These are phyloP conservation scores for Discostella stelligeroides DNA, from an alignment of 108 stramenopile genomes.

Conservation along the genomic window DNA sequence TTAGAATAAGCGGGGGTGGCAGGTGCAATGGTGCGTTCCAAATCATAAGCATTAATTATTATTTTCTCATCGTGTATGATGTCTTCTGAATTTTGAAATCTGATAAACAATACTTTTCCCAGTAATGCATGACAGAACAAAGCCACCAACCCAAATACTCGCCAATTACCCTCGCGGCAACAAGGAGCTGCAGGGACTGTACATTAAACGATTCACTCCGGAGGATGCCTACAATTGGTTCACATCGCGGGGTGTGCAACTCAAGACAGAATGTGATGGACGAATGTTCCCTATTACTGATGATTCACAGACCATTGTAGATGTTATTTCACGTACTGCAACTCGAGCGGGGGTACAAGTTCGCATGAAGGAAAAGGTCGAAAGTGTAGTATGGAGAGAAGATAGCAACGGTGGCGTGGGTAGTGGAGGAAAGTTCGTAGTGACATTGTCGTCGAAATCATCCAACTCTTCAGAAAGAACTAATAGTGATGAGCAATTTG, in stretches of 20 bases:
- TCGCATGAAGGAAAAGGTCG: conserved; percentile 50
- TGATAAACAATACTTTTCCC: neutral
- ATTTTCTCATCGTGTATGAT: neutral
- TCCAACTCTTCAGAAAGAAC: conserved; percentile 14
- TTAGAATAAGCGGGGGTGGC: conserved; percentile 93
- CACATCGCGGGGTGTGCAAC: conserved; percentile 77
- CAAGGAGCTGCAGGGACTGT: conserved; percentile 82
- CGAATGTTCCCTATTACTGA: conserved; percentile 95
- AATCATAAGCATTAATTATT: too few species aligned
- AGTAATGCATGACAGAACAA: conserved; percentile 87
- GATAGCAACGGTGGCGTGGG: neutral
- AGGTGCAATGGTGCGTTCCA: conserved; percentile 71
- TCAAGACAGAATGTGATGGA: conserved; percentile 93
- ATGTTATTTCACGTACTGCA: conserved; percentile 72
- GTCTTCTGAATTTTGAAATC: neutral
- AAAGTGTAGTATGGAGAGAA: conserved; percentile 25
- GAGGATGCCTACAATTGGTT: conserved; percentile 87
- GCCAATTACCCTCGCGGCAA: conserved; percentile 87
- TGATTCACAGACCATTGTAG: conserved; percentile 87
- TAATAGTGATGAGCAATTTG: conserved; percentile 50
- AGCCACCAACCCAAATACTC: conserved; percentile 71
- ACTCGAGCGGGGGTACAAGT: conserved; percentile 66
- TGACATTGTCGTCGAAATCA: conserved; percentile 35
- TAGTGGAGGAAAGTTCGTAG: conserved; percentile 22
- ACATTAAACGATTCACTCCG: conserved; percentile 78